These are phyloP conservation scores for Neofusicoccum umdonicola DNA, from an alignment of 2,329 filamentous ascomycete genomes.

Conservation along the genomic window DNA sequence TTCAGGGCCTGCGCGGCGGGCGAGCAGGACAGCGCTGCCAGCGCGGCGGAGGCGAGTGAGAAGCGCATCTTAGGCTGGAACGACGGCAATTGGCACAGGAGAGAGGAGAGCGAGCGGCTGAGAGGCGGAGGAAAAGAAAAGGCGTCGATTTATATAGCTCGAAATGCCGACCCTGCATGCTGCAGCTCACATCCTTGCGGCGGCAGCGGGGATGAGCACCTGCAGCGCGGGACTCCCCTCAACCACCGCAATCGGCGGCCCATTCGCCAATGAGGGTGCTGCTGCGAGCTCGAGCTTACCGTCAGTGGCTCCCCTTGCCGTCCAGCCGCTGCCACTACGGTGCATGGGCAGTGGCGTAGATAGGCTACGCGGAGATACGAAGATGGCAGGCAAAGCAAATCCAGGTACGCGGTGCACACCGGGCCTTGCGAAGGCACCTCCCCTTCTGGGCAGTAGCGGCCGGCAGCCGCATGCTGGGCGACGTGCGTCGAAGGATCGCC, in stretches of 20 bases:
- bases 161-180: too few relatives aligned
- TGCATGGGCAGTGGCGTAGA: neutral
- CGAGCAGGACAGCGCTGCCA: slow-evolving; percentile 23
- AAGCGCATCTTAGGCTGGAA: neutral
- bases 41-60: neutral
- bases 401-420: neutral
- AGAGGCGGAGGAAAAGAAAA: too few relatives aligned
- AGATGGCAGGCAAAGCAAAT: neutral
- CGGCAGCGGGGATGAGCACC: too few relatives aligned
- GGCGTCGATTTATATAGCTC: too few relatives aligned
- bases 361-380: neutral
- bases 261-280: too few relatives aligned
- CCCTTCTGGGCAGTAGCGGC: neutral
- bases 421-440: neutral
- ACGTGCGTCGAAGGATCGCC: too few relatives aligned
- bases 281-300: neutral
- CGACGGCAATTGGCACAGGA: neutral
- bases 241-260: too few relatives aligned
- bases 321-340: too few relatives aligned
- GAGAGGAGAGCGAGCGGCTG: neutral
- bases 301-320: neutral
- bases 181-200: too few relatives aligned
- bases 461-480: neutral
- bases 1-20: slow-evolving; percentile 26
- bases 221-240: too few relatives aligned